These are phyloP conservation scores for Cicer pinnatifidum DNA, from an alignment of 306 rosid species.

Conservation along the genomic window DNA sequence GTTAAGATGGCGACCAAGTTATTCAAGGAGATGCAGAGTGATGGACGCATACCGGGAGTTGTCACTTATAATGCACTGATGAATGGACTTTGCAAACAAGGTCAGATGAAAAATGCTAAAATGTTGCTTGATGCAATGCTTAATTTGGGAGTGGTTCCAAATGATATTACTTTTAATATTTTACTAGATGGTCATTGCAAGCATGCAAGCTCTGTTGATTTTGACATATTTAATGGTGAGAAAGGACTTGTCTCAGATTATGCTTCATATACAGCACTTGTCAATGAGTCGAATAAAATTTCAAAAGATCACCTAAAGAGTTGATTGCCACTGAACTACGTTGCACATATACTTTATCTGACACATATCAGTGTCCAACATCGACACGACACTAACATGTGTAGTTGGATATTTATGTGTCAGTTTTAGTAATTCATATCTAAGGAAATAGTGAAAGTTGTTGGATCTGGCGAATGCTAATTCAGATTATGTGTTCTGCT, in stretches of 20 bases:
- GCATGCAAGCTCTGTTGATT: constrained; percentile 55
- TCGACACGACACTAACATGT: not conserved
- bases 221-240: constrained; percentile 56
- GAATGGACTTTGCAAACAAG: constrained; percentile 86
- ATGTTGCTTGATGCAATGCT: constrained; percentile 89
- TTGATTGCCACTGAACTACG: constrained; percentile 47
- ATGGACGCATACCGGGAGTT: constrained; percentile 65
- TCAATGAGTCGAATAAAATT: constrained; percentile 52
- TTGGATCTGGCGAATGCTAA: not conserved
- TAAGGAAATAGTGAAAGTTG: not conserved
- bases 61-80: constrained; percentile 85
- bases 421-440: not conserved
- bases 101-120: constrained; percentile 91
- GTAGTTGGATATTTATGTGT: not conserved
- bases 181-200: constrained; percentile 87
- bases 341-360: not conserved
- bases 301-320: constrained; percentile 54
- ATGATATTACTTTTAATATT: constrained; percentile 84
- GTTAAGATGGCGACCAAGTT: constrained; percentile 72
- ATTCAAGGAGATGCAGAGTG: constrained; percentile 76
- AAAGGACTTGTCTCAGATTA: constrained; percentile 78
- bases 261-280: constrained; percentile 69
- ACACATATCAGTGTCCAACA: not conserved
- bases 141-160: constrained; percentile 77
- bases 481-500: constrained; percentile 34